These are phyloP conservation scores for Eutrema japonicum DNA, from an alignment of 345 rosid genomes.

Conservation along the genomic window DNA sequence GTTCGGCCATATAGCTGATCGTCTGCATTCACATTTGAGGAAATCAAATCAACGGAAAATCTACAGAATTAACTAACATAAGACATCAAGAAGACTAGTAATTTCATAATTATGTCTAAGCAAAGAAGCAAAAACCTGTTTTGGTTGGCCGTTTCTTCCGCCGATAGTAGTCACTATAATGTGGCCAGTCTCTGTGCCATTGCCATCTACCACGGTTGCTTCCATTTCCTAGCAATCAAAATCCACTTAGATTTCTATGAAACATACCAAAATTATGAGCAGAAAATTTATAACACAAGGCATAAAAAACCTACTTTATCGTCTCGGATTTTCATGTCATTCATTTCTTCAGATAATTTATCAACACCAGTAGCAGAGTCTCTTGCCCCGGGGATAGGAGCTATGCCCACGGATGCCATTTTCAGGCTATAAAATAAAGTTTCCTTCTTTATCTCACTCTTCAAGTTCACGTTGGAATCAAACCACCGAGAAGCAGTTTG, in stretches of 20 bases:
- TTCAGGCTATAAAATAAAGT: slow-evolving; percentile 7
- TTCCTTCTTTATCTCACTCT: slow-evolving; percentile 29
- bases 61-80: background rate
- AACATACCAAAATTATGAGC: background rate
- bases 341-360: slow-evolving; percentile 79
- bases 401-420: slow-evolving; percentile 82
- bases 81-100: background rate
- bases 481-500: background rate
- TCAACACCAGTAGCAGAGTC: slow-evolving; percentile 65
- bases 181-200: slow-evolving; percentile 93
- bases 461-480: background rate
- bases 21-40: slow-evolving; percentile 57
- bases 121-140: slow-evolving; percentile 58
- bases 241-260: background rate
- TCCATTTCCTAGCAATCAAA: slow-evolving; percentile 80
- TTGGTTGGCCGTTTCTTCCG: slow-evolving; percentile 95
- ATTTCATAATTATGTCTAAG: background rate
- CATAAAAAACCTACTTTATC: slow-evolving; percentile 37
- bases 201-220: slow-evolving; percentile 83
- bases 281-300: background rate
- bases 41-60: background rate
- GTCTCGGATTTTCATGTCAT: slow-evolving; percentile 87
- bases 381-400: slow-evolving; percentile 57
- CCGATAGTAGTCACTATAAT: slow-evolving; percentile 96
- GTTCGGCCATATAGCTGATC: slow-evolving; percentile 98